Base-by-base conservation (phyloP, 805 yeast species). In the Monosporozyma solicola region DNA sequence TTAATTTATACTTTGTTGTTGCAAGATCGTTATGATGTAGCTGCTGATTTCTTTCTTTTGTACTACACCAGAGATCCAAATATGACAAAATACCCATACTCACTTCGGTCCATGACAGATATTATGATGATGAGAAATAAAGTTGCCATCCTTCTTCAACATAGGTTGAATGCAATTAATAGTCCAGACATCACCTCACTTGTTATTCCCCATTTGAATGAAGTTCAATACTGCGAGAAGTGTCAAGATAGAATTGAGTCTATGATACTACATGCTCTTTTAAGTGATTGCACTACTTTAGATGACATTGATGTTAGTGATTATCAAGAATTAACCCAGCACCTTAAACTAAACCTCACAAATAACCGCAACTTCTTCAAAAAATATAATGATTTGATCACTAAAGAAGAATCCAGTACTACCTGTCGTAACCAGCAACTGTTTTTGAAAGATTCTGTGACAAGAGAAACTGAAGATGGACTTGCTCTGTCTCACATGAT, bases 1-100 rank as follows among this genome's bases (percentile, higher is more conserved):
- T 77, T 91, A 0, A 71, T 94, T 6, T 94, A 94, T 63, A 82
- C 95, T 0, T 69, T 92, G 15, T 69, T 94, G 53, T 76, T 89
- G 60, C 80, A 82, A 48, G 98, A 94, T 57, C 72, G 95, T 27
- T 92, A 92, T 65, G 84, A 81, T 41, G 70, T 85, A 45, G 83
- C 85, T 24, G 78, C 86, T 2, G 73, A 77, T 3, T 79, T 80
- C 53, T 85, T 83, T 49, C 69, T 89, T 35, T 72, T 94, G 31
- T 85, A 85, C 7, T 94, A 91, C 66, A 83, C 96, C 0, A 82
- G 82, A 53, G 73, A 76, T 31, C 74, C 75, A 44, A 74, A 78
- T 41, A 77, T 84, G 27, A 74, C 78, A 33, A 75, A 79, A 48
- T 80, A 82, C 54, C 80, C 81, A 3, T 73, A 80, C 2, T 70